phyloP scores from a whole-genome alignment of 192 early-diverging fungal species.

The Podila minutissima region DNA sequence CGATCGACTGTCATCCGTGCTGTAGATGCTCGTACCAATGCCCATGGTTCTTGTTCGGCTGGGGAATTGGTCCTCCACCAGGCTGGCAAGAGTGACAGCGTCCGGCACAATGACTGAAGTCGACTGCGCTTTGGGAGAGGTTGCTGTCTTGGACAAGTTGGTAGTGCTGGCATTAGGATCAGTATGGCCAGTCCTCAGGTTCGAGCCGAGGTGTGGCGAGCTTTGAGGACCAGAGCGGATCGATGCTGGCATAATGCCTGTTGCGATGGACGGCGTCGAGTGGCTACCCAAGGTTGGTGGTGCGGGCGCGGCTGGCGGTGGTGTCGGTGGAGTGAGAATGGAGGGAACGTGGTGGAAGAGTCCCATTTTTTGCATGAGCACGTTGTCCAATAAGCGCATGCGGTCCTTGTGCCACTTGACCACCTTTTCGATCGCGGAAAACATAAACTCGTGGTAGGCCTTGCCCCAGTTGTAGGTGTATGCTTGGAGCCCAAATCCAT shows the following conservation, averaged over 20 bases:
- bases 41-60: constrained; percentile 18
- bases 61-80: constrained; percentile 51
- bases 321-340: constrained; percentile 12
- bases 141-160: constrained; percentile 19
- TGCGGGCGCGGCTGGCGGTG: background rate
- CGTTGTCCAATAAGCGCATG: constrained; percentile 57
- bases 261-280: background rate
- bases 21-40: constrained; percentile 21
- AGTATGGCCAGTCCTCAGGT: constrained; percentile 11
- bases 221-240: constrained; percentile 16
- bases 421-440: constrained; percentile 47
- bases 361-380: constrained; percentile 70
- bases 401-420: constrained; percentile 61
- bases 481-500: constrained; percentile 49
- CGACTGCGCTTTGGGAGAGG: constrained; percentile 26
- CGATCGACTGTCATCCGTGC: constrained; percentile 23
- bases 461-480: constrained; percentile 67
- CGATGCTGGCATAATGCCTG: constrained; percentile 9
- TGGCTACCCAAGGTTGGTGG: background rate
- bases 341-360: constrained; percentile 65
- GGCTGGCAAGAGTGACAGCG: constrained; percentile 22
- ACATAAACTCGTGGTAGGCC: constrained; percentile 57
- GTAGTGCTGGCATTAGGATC: constrained; percentile 13
- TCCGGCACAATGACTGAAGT: constrained; percentile 14
- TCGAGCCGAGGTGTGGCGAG: constrained; percentile 41